Conservation (phyloP, 257 asterid species). For the Fraxinus cuspidata region DNA sequence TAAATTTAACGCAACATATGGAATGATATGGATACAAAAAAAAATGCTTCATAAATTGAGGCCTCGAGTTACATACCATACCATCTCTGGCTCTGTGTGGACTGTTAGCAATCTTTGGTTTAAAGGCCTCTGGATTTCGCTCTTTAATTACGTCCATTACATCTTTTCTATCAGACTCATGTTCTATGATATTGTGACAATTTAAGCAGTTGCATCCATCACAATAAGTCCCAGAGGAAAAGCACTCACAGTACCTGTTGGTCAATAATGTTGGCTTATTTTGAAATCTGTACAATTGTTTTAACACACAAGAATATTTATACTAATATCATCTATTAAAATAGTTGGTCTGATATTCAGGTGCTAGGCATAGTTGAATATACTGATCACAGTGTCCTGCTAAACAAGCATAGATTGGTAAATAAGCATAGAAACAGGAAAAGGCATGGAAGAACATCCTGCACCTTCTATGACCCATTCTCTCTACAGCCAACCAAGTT, state of each 20-base stretch:
- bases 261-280: conserved; percentile 25
- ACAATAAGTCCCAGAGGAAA: conserved; percentile 64
- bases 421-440: no score
- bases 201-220: conserved; percentile 67
- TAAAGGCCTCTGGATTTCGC: conserved; percentile 69
- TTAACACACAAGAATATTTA: background rate
- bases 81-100: conserved; percentile 47
- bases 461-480: no score
- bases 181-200: conserved; percentile 51
- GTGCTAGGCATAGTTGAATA: background rate
- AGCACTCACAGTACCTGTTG: conserved; percentile 79
- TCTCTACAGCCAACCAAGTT: conserved; percentile 13
- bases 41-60: conserved; percentile 7
- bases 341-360: background rate
- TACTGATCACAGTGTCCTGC: conserved; percentile 5
- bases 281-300: conserved; percentile 17
- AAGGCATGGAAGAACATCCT: no score
- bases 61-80: conserved; percentile 47
- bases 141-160: conserved; percentile 48
- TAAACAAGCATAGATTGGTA: no score
- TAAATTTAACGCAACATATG: background rate
- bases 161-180: conserved; percentile 53
- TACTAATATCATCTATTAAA: conserved; percentile 6
- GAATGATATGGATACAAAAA: background rate
- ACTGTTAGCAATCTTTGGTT: conserved; percentile 61